Evolutionary conservation across 78 protist species (phyloP).

Genomic region (Guillardia theta): DNA sequence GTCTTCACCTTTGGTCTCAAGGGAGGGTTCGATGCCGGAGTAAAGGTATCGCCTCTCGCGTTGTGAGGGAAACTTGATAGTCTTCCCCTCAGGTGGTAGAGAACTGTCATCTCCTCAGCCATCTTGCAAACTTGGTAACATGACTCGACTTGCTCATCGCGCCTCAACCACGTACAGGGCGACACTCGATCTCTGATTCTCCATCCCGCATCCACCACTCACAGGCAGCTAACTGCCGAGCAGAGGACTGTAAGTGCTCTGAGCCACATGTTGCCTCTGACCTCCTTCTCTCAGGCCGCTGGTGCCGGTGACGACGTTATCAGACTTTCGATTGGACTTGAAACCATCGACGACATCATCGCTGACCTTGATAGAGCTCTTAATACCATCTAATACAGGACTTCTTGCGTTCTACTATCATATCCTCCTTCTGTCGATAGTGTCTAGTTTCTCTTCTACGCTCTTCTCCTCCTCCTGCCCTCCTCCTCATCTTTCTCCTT

Average conservation of each 20-base stretch:
- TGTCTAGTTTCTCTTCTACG: no score
- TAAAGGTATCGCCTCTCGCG: no score
- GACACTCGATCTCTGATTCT: not conserved
- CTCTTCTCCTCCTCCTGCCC: no score
- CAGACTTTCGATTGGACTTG: constrained; percentile 70
- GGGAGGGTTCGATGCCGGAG: constrained; percentile 48
- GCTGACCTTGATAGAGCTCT: constrained; percentile 49
- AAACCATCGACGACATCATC: constrained; percentile 60
- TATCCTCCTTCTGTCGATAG: no score
- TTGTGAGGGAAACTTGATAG: no score
- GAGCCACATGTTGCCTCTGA: not conserved
- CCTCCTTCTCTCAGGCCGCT: not conserved
- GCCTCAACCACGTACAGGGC: not conserved
- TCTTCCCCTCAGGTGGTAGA: not conserved
- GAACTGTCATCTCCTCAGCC: constrained; percentile 50
- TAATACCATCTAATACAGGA: not conserved
- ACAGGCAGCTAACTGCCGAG: constrained; percentile 57
- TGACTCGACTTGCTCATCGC: not conserved
- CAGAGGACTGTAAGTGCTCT: not conserved
- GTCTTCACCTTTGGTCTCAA: constrained; percentile 58
- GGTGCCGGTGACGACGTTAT: constrained; percentile 57
- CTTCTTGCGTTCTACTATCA: no score
- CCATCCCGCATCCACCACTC: constrained; percentile 63
- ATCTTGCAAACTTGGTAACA: constrained; percentile 65
- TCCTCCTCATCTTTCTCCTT: no score